Conservation (phyloP, 257 asterid species). For the Primulina eburnea region DNA sequence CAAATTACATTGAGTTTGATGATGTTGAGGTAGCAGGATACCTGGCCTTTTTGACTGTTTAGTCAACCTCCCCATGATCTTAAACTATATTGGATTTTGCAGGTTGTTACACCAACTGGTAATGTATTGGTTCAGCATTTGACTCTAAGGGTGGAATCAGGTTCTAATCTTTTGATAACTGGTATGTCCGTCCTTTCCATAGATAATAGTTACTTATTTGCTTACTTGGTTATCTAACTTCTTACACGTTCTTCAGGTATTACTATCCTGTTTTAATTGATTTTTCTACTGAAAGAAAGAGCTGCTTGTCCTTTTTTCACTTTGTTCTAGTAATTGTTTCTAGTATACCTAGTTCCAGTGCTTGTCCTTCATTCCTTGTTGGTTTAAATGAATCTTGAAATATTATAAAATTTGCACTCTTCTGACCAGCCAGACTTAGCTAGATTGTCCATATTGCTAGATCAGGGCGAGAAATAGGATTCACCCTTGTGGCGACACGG, state of each 20-base stretch:
- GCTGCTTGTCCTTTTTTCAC: conserved; percentile 4
- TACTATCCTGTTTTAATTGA: background rate
- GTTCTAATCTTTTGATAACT: conserved; percentile 96
- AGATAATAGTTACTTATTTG: conserved; percentile 17
- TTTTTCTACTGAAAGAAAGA: background rate
- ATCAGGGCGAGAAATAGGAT: background rate
- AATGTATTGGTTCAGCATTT: conserved; percentile 91
- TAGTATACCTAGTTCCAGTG: background rate
- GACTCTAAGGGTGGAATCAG: conserved; percentile 86
- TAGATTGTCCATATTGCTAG: background rate
- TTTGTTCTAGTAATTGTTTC: background rate
- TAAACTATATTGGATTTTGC: conserved; percentile 32
- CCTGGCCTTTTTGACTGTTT: conserved; percentile 16
- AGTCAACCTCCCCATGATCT: conserved; percentile 28
- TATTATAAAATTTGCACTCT: background rate
- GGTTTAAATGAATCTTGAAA: background rate
- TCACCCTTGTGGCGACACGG: background rate
- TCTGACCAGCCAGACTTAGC: background rate
- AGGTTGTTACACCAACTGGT: conserved; percentile 98
- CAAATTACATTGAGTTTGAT: conserved; percentile 90
- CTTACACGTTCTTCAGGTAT: conserved; percentile 3
- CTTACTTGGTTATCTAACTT: conserved; percentile 6
- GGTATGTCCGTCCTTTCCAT: conserved; percentile 42
- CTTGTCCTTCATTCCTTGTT: background rate
- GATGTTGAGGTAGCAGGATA: conserved; percentile 69